Evolutionary conservation across 2,329 filamentous ascomycete genomes (phyloP), one percentile per base, ranked within the genome.

Genomic region (Ploettnerulaceae sp.): DNA sequence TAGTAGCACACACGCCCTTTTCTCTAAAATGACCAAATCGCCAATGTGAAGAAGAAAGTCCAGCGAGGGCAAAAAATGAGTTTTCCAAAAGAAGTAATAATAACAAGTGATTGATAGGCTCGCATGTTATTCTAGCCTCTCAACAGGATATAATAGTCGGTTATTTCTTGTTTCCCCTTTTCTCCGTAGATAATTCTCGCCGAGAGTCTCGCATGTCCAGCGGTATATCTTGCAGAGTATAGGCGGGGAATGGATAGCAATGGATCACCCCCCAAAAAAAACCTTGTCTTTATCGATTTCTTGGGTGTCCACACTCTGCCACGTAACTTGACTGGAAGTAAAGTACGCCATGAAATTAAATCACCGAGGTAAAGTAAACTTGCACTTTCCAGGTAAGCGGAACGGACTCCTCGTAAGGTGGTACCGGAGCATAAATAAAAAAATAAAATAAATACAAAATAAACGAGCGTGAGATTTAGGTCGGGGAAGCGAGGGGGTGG

Each of bases 141-240:
- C n/a, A n/a, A n/a, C n/a, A n/a, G n/a, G n/a, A n/a, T n/a, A n/a
- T n/a, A n/a, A n/a, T 18, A 38, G 25, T 39, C 36, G 36, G 36
- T 20, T 26, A 24, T 24, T 15, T 18, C 14, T 14, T 17, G 24
- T 11, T 26, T 17, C 24, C 8, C 11, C 20, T 18, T 12, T 24
- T 26, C 25, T 17, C 29, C 7, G 12, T 28, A 5, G 3, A 17
- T 18, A 8, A 15, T 6, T 9, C 14, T 38, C 36, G 24, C 25
- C 29, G 36, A 39, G 36, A 24, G 20, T 39, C 36, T 26, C 36
- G 36, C 28, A 39, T 39, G 25, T n/a, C n/a, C n/a, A n/a, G 40
- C 11, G 31, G 22, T 44, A 44, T 44, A 44, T 34, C 24, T 44
- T 31, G 40, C 35, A 17, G 40, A 44, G 32, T 44, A 44, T 44